phyloP scores from a whole-genome alignment of 169 alveolate genomes.

The Plasmodium malariae region DNA sequence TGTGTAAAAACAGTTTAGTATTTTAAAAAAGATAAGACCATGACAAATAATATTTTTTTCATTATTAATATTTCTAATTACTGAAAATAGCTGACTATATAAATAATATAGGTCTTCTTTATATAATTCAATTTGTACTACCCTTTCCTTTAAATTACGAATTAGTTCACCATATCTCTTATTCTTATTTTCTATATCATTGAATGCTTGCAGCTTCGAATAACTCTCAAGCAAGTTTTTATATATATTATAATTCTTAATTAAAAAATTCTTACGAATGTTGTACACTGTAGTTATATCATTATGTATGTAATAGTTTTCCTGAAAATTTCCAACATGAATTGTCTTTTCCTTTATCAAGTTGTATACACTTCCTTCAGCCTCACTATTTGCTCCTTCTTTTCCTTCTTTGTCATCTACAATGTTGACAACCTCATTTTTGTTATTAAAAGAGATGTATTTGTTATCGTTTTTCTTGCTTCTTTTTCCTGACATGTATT shows the following conservation, averaged over 20 bases:
- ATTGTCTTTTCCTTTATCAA: constrained; percentile 34
- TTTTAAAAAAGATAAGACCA: constrained; percentile 36
- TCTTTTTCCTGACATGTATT: background rate
- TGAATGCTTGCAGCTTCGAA: constrained; percentile 23
- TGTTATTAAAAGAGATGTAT: background rate
- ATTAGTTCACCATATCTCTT: constrained; percentile 26
- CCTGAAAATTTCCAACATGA: constrained; percentile 5
- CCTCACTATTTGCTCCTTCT: background rate
- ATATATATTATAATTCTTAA: constrained; percentile 34
- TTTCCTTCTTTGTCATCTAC: background rate
- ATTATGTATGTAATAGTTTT: constrained; percentile 12
- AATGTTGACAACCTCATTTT: constrained; percentile 28
- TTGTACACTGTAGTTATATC: constrained; percentile 21
- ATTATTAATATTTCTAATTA: constrained; percentile 52
- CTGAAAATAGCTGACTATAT: constrained; percentile 42
- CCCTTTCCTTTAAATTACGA: constrained; percentile 24
- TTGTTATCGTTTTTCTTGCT: background rate
- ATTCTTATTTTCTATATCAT: constrained; percentile 27
- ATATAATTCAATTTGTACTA: constrained; percentile 22
- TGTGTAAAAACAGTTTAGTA: constrained; percentile 38
- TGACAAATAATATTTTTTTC: constrained; percentile 69
- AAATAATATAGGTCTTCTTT: constrained; percentile 41
- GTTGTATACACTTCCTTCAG: constrained; percentile 22
- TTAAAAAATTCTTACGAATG: constrained; percentile 25
- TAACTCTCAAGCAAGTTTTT: constrained; percentile 44